phyloP scores from a whole-genome alignment of 2,329 filamentous ascomycete species.

The Apiospora aurea region DNA sequence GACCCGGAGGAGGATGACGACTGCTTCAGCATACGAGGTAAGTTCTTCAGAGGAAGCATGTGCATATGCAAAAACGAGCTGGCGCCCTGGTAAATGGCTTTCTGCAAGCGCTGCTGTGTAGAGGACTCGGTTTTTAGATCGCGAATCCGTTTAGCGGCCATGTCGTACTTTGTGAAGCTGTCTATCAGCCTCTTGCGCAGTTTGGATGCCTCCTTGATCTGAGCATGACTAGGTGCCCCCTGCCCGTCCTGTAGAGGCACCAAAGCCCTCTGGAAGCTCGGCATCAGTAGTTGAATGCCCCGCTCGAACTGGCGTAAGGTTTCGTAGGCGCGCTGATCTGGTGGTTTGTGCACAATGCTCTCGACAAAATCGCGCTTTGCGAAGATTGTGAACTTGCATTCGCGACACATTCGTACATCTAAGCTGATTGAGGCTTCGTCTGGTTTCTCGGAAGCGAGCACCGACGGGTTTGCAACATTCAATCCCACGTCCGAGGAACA shows the following conservation, averaged over 20 bases:
- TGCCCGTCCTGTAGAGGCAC: conserved; percentile 69
- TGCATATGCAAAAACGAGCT: conserved; percentile 86
- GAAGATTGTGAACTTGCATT: conserved; percentile 73
- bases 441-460: conserved; percentile 53
- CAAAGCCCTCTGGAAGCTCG: conserved; percentile 82
- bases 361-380: conserved; percentile 78
- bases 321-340: conserved; percentile 81
- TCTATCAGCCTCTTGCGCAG: conserved; percentile 90
- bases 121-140: conserved; percentile 77
- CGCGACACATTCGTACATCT: conserved; percentile 90
- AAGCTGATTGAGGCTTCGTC: conserved; percentile 60
- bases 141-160: conserved; percentile 80
- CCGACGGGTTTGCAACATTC: conserved; percentile 67
- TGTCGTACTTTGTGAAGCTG: conserved; percentile 86
- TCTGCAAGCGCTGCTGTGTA: conserved; percentile 78
- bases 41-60: conserved; percentile 84
- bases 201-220: conserved; percentile 86
- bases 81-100: conserved; percentile 82
- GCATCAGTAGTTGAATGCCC: conserved; percentile 82
- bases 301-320: conserved; percentile 87
- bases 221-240: conserved; percentile 61
- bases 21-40: conserved; percentile 69
- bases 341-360: conserved; percentile 71
- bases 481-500: conserved; percentile 88
- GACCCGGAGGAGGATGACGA: conserved; percentile 46